Evolutionary conservation across 306 rosid genomes (phyloP), one percentile per base, ranked within the genome.

Genomic region (Fragaria ananassa): DNA sequence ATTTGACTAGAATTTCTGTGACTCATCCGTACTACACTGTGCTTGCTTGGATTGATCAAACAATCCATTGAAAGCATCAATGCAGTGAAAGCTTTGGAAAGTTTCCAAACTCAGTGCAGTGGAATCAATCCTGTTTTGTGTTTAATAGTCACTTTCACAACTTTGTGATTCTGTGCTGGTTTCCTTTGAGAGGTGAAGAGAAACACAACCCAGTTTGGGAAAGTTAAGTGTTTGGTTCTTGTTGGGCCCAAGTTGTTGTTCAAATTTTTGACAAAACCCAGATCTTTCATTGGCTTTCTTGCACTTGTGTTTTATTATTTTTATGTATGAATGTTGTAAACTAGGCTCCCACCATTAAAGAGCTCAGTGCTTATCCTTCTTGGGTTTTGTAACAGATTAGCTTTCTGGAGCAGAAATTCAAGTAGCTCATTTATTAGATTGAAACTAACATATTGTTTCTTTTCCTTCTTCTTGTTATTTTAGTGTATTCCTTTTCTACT

Each of bases 231-330:
- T 34, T 49, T 63, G 46, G 7, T 80, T 49, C 35, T 21, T 73
- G 79, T 73, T 68, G 77, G 85, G 65, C 54, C 76, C 45, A 25
- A 71, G 42, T 58, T 67, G 74, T 29, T 77, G 29, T 31, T 31
- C 35, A 31, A n/a, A 44, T 17, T 21, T 70, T 75, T 37, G 35
- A 31, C 25, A 53, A 47, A 53, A 34, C 47, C 82, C 54, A 69
- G 80, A 78, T 70, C 77, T 23, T 74, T 47, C 44, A 35, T 76
- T 76, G 70, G 39, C 50, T 53, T 51, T 35, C 35, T 41, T 71
- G 4, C 41, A 44, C 60, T 46, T 54, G 31, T 35, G 23, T 35
- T 34, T 34, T 5, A 44, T 44, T 2, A 44, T 3, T 2, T 44
- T 44, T 10, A 23, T 68, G 42, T 70, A 49, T 62, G 42, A 15